Conservation (phyloP, 2,329 filamentous ascomycete species). For the Paraphaeosphaeria minitans region DNA sequence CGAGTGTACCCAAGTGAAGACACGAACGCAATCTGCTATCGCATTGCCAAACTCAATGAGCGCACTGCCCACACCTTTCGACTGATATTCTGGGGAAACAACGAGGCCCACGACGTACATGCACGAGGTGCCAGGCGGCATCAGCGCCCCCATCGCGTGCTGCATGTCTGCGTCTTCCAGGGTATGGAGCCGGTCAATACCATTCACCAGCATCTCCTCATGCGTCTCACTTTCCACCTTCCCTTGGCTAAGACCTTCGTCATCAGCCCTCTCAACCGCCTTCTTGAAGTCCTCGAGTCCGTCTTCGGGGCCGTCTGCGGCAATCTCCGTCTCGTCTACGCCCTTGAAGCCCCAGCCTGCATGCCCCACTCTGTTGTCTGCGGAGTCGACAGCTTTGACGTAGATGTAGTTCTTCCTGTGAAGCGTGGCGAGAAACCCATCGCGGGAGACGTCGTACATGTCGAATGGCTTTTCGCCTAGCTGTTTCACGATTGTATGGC, state of each 20-base stretch:
- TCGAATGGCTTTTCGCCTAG: constrained; percentile 9
- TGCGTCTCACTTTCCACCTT: neutral
- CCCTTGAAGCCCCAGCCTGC: constrained; percentile 10
- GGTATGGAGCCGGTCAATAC: constrained; percentile 1
- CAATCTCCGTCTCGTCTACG: constrained; percentile 1
- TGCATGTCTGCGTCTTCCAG: constrained; percentile 11
- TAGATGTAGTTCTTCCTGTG: constrained; percentile 2
- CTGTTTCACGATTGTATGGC: constrained; percentile 10
- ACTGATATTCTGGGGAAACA: constrained; percentile 1
- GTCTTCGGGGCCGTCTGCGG: neutral
- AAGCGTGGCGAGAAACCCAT: neutral
- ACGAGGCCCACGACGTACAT: constrained; percentile 8
- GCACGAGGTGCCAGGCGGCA: constrained; percentile 8
- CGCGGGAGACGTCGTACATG: constrained; percentile 2
- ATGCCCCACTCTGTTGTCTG: constrained; percentile 5
- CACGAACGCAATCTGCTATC: constrained; percentile 4
- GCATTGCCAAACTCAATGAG: constrained; percentile 3
- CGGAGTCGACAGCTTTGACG: constrained; percentile 8
- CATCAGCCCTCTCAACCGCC: neutral
- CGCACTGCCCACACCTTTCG: constrained; percentile 9
- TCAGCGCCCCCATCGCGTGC: neutral
- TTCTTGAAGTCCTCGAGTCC: neutral
- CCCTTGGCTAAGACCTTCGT: neutral
- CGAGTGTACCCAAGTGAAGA: constrained; percentile 16
- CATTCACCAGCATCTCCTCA: neutral